Evolutionary conservation across 192 early-diverging fungal genomes (phyloP).

Genomic region (Allomyces macrogynus): DNA sequence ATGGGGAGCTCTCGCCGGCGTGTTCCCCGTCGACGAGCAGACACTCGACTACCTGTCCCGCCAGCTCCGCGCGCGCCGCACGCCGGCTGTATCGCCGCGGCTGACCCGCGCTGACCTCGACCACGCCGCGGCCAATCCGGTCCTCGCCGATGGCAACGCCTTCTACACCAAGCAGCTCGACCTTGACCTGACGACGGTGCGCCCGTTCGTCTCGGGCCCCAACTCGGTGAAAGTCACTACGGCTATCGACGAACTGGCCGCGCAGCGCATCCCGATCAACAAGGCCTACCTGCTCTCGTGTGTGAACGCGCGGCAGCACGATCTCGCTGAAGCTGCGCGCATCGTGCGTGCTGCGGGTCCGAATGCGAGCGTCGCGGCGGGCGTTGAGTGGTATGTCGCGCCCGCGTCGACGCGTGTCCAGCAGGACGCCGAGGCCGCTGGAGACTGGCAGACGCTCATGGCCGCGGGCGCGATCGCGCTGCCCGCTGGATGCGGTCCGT

Average conservation of each 20-base stretch:
- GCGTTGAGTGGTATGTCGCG: conserved; percentile 88
- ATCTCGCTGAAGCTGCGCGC: conserved; percentile 69
- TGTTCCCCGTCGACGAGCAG: conserved; percentile 78
- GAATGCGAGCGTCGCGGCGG: conserved; percentile 38
- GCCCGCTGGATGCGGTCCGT: conserved; percentile 93
- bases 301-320: conserved; percentile 77
- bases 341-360: conserved; percentile 29
- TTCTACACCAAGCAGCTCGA: conserved; percentile 66
- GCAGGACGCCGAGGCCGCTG: conserved; percentile 55
- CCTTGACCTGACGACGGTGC: conserved; percentile 68
- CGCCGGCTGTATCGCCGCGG: conserved; percentile 16
- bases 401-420: conserved; percentile 85
- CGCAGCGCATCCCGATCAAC: conserved; percentile 47
- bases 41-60: conserved; percentile 38
- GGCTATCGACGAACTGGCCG: conserved; percentile 52
- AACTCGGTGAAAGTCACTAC: conserved; percentile 89
- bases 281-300: conserved; percentile 96
- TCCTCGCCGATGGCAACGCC: conserved; percentile 26
- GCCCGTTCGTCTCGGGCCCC: conserved; percentile 79
- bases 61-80: conserved; percentile 10
- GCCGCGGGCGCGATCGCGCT: conserved; percentile 73
- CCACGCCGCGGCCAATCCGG: conserved; percentile 6
- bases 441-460: conserved; percentile 73
- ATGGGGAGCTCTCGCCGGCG: conserved; percentile 93
- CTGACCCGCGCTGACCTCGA: conserved; percentile 7